Evolutionary conservation across 1,284 basidiomycete species (phyloP).

Genomic region (Kwoniella shivajii): DNA sequence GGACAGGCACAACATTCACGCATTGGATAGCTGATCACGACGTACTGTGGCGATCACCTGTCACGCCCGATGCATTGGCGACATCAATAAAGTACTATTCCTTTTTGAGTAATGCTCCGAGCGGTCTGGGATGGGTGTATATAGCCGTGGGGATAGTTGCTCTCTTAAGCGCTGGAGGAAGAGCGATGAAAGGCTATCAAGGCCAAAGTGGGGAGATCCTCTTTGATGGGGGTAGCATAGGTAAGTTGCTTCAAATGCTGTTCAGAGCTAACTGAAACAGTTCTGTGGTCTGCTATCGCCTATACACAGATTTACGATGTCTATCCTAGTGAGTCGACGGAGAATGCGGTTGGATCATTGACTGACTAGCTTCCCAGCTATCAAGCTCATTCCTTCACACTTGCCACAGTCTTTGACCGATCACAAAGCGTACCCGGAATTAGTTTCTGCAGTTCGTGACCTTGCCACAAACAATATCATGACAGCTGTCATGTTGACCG

Average conservation of each 20-base stretch:
- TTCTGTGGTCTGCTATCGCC: constrained; percentile 44
- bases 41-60: constrained; percentile 48
- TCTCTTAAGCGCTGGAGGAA: constrained; percentile 33
- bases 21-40: constrained; percentile 54
- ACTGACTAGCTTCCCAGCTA: constrained; percentile 24
- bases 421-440: constrained; percentile 38
- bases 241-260: constrained; percentile 24
- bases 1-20: constrained; percentile 51
- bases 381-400: constrained; percentile 37
- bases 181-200: constrained; percentile 36
- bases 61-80: constrained; percentile 44
- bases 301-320: constrained; percentile 47
- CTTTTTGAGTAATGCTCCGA: constrained; percentile 31
- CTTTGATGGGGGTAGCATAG: constrained; percentile 48
- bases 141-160: constrained; percentile 33
- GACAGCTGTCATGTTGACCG: constrained; percentile 52
- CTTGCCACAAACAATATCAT: constrained; percentile 52
- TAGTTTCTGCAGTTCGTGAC: constrained; percentile 43
- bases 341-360: background rate
- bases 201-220: constrained; percentile 46
- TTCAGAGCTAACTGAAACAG: constrained; percentile 18
- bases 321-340: constrained; percentile 37
- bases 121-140: constrained; percentile 44
- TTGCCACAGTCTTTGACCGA: constrained; percentile 30
- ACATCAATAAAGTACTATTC: constrained; percentile 47